Conservation (phyloP, 2,329 filamentous ascomycete species). For the Bretziella fagacearum region DNA sequence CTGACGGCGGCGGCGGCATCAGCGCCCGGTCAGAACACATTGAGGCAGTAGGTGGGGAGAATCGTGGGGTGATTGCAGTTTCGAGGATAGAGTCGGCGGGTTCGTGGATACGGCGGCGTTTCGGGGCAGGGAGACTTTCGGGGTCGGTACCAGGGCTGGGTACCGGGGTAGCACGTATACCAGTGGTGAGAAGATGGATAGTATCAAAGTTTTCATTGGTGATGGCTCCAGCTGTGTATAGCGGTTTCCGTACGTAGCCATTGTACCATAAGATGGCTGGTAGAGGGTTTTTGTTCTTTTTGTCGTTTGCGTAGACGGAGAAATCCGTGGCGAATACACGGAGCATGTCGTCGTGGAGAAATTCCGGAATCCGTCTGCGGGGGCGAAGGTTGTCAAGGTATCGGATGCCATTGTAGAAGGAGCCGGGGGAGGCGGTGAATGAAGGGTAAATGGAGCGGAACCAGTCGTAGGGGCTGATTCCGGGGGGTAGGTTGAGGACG, state of each 20-base stretch:
- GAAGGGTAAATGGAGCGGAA: slow-evolving; percentile 29
- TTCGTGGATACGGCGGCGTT: background rate
- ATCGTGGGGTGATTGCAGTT: background rate
- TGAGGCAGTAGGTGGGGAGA: background rate
- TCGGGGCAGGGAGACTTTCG: background rate
- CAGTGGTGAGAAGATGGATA: slow-evolving; percentile 16
- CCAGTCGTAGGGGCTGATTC: slow-evolving; percentile 21
- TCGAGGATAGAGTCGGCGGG: background rate
- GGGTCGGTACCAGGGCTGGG: background rate
- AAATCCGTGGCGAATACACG: slow-evolving; percentile 28
- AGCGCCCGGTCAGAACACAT: background rate
- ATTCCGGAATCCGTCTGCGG: slow-evolving; percentile 24
- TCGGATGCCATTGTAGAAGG: slow-evolving; percentile 30
- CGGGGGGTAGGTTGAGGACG: too few species aligned
- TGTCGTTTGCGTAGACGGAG: slow-evolving; percentile 24
- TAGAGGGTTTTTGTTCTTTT: slow-evolving; percentile 19
- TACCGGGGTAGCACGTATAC: background rate
- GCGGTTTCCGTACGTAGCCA: slow-evolving; percentile 18
- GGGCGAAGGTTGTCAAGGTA: slow-evolving; percentile 26
- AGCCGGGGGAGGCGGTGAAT: slow-evolving; percentile 23
- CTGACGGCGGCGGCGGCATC: background rate
- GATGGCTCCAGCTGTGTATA: slow-evolving; percentile 22
- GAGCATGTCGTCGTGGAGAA: slow-evolving; percentile 37
- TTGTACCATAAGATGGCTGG: slow-evolving; percentile 29
- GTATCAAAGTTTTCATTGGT: slow-evolving; percentile 22